phyloP scores from a whole-genome alignment of 306 rosid genomes.

The Sicyos baderoa region DNA sequence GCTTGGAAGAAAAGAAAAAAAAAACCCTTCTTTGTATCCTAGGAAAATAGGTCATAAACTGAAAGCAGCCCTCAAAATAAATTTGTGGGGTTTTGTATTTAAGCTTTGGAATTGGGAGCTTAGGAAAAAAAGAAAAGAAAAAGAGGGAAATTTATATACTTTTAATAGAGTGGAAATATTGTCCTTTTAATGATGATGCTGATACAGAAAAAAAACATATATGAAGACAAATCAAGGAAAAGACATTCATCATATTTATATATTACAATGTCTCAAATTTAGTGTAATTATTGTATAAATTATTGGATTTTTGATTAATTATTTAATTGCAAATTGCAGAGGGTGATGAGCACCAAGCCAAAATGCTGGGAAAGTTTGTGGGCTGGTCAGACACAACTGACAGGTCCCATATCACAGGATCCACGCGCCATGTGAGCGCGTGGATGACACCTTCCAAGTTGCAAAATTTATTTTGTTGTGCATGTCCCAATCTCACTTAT shows the following conservation, averaged over 20 bases:
- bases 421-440: conserved; percentile 9
- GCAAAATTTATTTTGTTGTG: not conserved
- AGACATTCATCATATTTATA: not conserved
- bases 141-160: not conserved
- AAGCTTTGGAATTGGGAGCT: not conserved
- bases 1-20: not conserved
- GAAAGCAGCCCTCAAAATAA: not conserved
- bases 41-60: not conserved
- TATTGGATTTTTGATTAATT: not conserved
- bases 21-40: not conserved
- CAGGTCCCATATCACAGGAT: not conserved
- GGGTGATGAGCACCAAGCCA: conserved; percentile 4
- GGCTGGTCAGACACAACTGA: not conserved
- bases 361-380: conserved; percentile 16
- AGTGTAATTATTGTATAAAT: conserved; percentile 1
- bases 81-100: conserved; percentile 1
- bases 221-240: conserved; percentile 9
- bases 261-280: conserved; percentile 1
- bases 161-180: not conserved
- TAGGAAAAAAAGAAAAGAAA: not conserved
- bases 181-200: conserved; percentile 9
- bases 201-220: not conserved
- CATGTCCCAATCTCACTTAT: not conserved
- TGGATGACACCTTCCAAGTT: not conserved
- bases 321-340: not conserved